These are phyloP conservation scores for Endotrypanum monterogeii DNA, from an alignment of 208 protist genomes.

Conservation along the genomic window DNA sequence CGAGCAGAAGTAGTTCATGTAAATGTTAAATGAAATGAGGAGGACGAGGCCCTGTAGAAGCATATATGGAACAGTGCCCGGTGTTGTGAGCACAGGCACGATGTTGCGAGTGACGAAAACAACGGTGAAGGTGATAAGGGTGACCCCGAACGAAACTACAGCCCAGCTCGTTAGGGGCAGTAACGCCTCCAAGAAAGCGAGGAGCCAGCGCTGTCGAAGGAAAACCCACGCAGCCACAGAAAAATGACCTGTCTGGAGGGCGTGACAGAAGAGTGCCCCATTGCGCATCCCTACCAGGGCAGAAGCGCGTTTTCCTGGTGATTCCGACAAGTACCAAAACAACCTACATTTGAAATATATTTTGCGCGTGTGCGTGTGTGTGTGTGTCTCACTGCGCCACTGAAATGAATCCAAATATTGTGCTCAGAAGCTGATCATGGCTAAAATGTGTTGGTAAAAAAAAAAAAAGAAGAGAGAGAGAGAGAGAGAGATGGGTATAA, in stretches of 20 bases:
- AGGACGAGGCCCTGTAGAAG: slow-evolving; percentile 40
- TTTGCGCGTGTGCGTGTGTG: too few species aligned
- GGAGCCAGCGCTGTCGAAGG: slow-evolving; percentile 35
- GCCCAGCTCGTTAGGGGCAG: slow-evolving; percentile 27
- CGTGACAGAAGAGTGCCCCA: slow-evolving; percentile 21
- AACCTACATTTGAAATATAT: too few species aligned
- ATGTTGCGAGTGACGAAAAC: slow-evolving; percentile 44
- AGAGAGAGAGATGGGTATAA: background rate
- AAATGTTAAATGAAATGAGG: slow-evolving; percentile 60
- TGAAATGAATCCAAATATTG: too few species aligned
- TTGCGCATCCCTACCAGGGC: slow-evolving; percentile 20
- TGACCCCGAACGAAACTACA: slow-evolving; percentile 45
- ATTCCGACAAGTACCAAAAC: background rate
- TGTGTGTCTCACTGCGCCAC: too few species aligned
- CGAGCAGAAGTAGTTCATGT: slow-evolving; percentile 69
- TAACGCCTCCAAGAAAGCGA: slow-evolving; percentile 12
- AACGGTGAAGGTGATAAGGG: slow-evolving; percentile 58
- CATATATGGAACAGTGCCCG: slow-evolving; percentile 27
- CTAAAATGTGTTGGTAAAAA: too few species aligned
- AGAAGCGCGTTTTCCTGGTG: background rate
- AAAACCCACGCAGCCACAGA: slow-evolving; percentile 27
- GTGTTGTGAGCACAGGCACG: slow-evolving; percentile 45
- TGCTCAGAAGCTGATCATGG: too few species aligned
- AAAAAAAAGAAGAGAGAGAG: background rate
- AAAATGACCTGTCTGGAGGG: slow-evolving; percentile 27